Percentiles rank a stretch among this genome's conserved stretches.
These are phyloP conservation scores for Coemansia sp. DNA, from an alignment of 192 early-diverging fungal genomes.

Conservation along the genomic window DNA sequence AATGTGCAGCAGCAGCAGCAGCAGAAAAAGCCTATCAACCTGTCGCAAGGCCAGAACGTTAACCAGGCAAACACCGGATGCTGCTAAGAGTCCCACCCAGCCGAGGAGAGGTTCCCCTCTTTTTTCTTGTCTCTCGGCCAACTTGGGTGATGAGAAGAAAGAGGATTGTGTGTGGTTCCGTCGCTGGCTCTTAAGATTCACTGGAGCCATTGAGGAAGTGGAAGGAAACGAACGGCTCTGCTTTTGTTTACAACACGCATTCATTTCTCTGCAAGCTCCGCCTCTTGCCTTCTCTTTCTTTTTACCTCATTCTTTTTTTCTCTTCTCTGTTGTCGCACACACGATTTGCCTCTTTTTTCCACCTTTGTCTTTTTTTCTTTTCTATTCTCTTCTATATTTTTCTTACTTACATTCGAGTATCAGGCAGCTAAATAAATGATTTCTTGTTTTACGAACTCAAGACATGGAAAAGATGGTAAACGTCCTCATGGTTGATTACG, in stretches of 20 bases:
- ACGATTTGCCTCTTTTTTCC: slow-evolving; percentile 2
- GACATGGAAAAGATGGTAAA: slow-evolving; percentile 47
- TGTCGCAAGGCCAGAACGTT: slow-evolving; percentile 47
- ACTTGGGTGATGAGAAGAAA: no score
- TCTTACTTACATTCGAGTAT: background rate
- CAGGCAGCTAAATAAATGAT: background rate
- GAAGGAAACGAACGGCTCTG: background rate
- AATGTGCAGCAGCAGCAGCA: slow-evolving; percentile 47
- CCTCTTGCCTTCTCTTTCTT: background rate
- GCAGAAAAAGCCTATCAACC: slow-evolving; percentile 50
- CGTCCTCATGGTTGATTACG: slow-evolving; percentile 21
- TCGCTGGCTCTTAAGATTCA: no score
- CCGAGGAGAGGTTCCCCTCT: no score
- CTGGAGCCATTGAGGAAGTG: no score
- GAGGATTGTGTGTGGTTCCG: no score
- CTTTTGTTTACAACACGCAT: background rate
- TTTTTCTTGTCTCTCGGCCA: no score
- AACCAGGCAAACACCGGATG: slow-evolving; percentile 44
- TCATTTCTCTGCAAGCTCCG: background rate
- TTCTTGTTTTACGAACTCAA: slow-evolving; percentile 9
- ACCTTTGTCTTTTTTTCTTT: background rate
- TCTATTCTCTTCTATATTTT: background rate
- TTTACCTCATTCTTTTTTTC: background rate
- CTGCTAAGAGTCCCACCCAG: slow-evolving; percentile 27
- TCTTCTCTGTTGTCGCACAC: background rate